phyloP scores from a whole-genome alignment of 805 yeast genomes.

The Yarrowia porcina region DNA sequence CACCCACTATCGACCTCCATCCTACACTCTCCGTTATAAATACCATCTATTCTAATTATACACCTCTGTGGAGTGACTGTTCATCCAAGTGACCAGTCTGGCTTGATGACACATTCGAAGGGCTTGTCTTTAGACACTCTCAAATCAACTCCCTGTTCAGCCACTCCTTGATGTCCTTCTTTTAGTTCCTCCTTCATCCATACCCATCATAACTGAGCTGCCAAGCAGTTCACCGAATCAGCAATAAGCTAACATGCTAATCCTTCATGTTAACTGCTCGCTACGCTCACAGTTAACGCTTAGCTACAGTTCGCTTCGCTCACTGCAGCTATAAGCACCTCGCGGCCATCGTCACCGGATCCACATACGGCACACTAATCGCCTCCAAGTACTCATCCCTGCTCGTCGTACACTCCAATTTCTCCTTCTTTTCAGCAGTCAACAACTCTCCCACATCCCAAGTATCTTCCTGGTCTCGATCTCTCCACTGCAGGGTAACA shows the following conservation, averaged over 20 bases:
- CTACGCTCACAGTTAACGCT: no score
- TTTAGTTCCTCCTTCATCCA: no score
- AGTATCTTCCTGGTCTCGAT: constrained; percentile 38
- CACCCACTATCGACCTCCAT: no score
- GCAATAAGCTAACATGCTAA: no score
- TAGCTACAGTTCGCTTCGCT: background rate
- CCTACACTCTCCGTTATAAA: background rate
- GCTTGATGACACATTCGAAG: no score
- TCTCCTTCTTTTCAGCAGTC: constrained; percentile 27
- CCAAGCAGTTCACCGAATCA: no score
- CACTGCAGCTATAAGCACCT: background rate
- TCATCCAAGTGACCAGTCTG: no score
- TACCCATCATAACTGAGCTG: no score
- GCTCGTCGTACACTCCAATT: constrained; percentile 29
- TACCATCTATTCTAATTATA: background rate
- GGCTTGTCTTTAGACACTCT: no score
- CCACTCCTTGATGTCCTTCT: no score
- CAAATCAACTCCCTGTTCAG: no score
- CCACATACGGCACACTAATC: constrained; percentile 26
- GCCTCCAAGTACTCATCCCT: constrained; percentile 31
- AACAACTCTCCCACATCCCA: constrained; percentile 37
- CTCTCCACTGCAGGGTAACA: constrained; percentile 47
- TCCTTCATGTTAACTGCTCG: no score
- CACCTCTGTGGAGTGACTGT: background rate
- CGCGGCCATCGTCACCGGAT: constrained; percentile 18